Conservation (phyloP, 495 filamentous ascomycete genomes). For the Hyphodiscus hymeniophilus region DNA sequence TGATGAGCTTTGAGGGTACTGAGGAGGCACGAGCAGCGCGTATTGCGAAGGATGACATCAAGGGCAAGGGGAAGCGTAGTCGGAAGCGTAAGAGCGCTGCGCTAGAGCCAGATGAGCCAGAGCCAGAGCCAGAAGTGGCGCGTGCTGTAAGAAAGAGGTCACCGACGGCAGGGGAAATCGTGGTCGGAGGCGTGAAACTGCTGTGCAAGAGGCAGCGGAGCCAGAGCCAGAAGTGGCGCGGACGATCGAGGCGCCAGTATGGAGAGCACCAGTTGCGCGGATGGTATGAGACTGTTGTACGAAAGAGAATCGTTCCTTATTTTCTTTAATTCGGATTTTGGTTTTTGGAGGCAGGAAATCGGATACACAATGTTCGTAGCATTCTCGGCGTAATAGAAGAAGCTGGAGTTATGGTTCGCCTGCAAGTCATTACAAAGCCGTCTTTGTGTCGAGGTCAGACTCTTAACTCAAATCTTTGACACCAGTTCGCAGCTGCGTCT, state of each 20-base stretch:
- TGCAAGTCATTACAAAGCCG: too few species aligned
- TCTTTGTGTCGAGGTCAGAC: too few species aligned
- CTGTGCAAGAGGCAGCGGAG: slow-evolving; percentile 8
- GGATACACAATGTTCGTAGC: slow-evolving; percentile 13
- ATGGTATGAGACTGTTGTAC: slow-evolving; percentile 15
- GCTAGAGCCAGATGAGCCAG: too few species aligned
- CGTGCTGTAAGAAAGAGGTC: too few species aligned
- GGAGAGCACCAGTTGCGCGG: slow-evolving; percentile 16
- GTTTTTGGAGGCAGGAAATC: slow-evolving; percentile 13
- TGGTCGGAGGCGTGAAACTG: slow-evolving; percentile 20
- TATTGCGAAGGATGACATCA: too few species aligned
- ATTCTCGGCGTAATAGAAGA: slow-evolving; percentile 16
- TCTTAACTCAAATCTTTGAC: slow-evolving; percentile 18
- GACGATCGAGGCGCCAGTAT: slow-evolving; percentile 13
- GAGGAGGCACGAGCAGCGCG: too few species aligned
- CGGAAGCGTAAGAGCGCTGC: too few species aligned
- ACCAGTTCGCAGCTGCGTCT: slow-evolving; percentile 14
- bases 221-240: too few species aligned
- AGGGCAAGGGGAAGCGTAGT: slow-evolving; percentile 17
- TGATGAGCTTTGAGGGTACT: too few species aligned
- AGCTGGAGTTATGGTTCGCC: too few species aligned
- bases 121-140: slow-evolving; percentile 18
- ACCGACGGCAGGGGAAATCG: too few species aligned
- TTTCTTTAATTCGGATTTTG: slow-evolving; percentile 12
- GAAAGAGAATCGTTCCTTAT: slow-evolving; percentile 14